phyloP scores from a whole-genome alignment of 148 eudicot species.

The Limonium bicolor region DNA sequence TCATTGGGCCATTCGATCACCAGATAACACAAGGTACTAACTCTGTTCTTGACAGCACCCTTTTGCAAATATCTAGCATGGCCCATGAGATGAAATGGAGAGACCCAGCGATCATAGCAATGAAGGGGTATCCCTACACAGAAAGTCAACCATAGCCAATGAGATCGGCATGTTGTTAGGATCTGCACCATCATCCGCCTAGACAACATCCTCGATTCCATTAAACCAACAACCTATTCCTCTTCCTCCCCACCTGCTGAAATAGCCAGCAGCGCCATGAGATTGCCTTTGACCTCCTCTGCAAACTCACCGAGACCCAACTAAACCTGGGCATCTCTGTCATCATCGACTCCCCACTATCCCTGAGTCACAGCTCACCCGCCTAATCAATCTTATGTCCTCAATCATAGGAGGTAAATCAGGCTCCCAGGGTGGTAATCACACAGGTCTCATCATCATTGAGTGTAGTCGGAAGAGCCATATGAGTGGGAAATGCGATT shows the following conservation, averaged over 20 bases:
- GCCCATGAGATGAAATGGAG: conserved; percentile 2
- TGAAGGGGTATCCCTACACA: conserved; percentile 1
- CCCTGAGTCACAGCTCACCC: background rate
- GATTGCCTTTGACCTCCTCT: background rate
- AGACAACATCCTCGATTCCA: background rate
- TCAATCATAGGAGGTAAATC: too few relatives aligned
- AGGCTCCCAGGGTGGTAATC: background rate
- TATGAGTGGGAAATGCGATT: background rate
- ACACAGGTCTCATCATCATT: background rate
- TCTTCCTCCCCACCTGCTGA: background rate
- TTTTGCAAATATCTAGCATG: too few relatives aligned
- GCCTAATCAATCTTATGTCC: background rate
- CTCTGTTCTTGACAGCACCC: too few relatives aligned
- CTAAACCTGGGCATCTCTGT: background rate
- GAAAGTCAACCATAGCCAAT: background rate
- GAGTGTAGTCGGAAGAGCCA: background rate
- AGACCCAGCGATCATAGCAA: background rate
- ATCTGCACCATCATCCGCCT: background rate
- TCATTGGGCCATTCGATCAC: too few relatives aligned
- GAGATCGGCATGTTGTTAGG: background rate
- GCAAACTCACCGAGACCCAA: background rate
- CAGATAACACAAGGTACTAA: too few relatives aligned
- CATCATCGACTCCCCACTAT: conserved; percentile 1
- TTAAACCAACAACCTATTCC: background rate
- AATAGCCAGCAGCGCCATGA: background rate